Percentiles rank a stretch among this genome's conserved stretches.
Evolutionary conservation across 1,284 basidiomycete genomes (phyloP).

Genomic region (Cutaneotrichosporon cutaneum): DNA sequence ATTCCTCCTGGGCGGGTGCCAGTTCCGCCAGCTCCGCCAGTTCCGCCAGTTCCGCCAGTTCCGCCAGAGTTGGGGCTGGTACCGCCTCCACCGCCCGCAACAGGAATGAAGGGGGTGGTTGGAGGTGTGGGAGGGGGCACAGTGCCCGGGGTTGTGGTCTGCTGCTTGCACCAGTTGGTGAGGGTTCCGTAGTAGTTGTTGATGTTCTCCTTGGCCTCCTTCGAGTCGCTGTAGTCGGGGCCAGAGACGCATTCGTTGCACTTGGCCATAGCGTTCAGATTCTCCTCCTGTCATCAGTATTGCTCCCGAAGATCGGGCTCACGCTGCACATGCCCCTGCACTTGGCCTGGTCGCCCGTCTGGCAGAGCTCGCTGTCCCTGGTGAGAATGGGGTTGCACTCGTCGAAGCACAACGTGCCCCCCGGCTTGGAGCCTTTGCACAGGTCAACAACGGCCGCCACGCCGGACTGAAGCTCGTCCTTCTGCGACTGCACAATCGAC

Average conservation of each 20-base stretch:
- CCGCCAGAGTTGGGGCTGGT: too few species aligned
- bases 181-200: neutral
- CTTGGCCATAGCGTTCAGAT: neutral
- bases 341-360: neutral
- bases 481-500: neutral
- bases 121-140: too few species aligned
- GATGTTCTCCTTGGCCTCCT: neutral
- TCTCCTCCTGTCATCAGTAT: neutral
- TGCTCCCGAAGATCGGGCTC: neutral
- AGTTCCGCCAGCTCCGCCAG: neutral
- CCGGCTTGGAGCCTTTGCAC: neutral
- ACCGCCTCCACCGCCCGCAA: neutral
- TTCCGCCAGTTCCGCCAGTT: too few species aligned
- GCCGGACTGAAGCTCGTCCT: neutral
- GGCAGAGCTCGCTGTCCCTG: neutral
- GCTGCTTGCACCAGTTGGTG: neutral
- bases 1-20: neutral
- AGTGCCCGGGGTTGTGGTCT: too few species aligned
- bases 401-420: neutral
- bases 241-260: neutral
- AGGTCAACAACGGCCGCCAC: neutral
- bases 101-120: too few species aligned
- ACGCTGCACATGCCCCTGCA: constrained; percentile 3
- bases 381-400: neutral
- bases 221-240: neutral